These are phyloP conservation scores for Rostrohypoxylon terebratum DNA, from an alignment of 495 filamentous ascomycete species.

Conservation along the genomic window DNA sequence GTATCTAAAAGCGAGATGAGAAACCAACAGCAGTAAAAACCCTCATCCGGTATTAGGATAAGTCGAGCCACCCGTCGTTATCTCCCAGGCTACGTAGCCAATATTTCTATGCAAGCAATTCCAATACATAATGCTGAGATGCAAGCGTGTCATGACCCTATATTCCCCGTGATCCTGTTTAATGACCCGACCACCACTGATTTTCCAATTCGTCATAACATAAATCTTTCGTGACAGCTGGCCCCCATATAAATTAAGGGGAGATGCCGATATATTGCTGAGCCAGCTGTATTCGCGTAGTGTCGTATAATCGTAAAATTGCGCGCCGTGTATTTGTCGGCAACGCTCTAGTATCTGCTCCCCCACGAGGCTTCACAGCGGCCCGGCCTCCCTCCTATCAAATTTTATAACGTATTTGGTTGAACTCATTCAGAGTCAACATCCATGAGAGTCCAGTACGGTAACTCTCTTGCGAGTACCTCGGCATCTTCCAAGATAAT, in stretches of 20 bases:
- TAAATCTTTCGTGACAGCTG: constrained; percentile 12
- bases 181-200: constrained; percentile 6
- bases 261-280: constrained; percentile 12
- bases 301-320: constrained; percentile 40
- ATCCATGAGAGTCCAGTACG: constrained; percentile 63
- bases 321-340: constrained; percentile 7
- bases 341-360: constrained; percentile 15
- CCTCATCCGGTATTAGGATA: constrained; percentile 15
- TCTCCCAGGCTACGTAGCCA: constrained; percentile 45
- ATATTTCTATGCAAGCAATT: constrained; percentile 46
- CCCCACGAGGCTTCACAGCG: constrained; percentile 12
- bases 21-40: constrained; percentile 22
- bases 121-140: constrained; percentile 30
- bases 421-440: constrained; percentile 57
- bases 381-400: constrained; percentile 1
- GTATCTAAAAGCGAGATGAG: constrained; percentile 50
- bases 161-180: constrained; percentile 12
- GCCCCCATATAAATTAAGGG: constrained; percentile 7
- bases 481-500: constrained; percentile 59
- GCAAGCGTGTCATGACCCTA: constrained; percentile 17
- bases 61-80: constrained; percentile 26
- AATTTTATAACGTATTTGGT: constrained; percentile 36
- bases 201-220: constrained; percentile 21
- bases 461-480: constrained; percentile 58
- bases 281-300: constrained; percentile 21